Evolutionary conservation across 1,284 basidiomycete species (phyloP).

Genomic region (Rhodotorula sp.): DNA sequence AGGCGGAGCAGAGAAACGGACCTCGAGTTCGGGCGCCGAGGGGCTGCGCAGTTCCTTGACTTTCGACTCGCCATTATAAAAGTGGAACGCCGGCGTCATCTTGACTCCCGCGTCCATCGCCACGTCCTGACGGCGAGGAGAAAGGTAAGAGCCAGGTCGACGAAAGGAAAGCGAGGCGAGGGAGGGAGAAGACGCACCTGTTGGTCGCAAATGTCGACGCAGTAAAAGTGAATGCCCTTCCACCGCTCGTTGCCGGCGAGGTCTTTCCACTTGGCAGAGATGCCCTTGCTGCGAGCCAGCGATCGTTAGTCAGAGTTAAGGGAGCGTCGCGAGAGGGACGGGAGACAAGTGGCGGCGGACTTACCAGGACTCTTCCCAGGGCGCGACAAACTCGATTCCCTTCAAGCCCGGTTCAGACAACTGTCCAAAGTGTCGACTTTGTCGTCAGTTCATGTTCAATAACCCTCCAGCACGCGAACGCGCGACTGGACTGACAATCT

Average conservation of each 20-base stretch:
- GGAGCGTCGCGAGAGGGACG: no score
- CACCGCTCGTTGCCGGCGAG: constrained; percentile 15
- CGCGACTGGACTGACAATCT: constrained; percentile 8
- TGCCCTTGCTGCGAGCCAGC: constrained; percentile 27
- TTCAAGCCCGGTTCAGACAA: constrained; percentile 5
- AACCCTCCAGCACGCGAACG: no score
- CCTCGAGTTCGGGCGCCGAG: constrained; percentile 30
- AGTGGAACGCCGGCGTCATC: constrained; percentile 28
- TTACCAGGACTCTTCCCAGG: constrained; percentile 35
- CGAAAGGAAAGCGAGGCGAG: not conserved
- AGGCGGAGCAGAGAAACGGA: not conserved
- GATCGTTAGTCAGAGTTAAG: no score
- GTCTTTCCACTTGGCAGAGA: constrained; percentile 28
- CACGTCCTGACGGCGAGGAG: constrained; percentile 11
- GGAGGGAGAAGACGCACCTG: not conserved
- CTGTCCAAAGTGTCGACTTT: no score
- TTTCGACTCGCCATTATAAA: constrained; percentile 29
- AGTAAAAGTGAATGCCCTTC: constrained; percentile 21
- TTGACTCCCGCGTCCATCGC: constrained; percentile 31
- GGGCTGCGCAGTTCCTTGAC: constrained; percentile 26
- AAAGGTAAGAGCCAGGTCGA: no score
- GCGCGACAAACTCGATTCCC: constrained; percentile 27
- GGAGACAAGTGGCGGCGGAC: not conserved
- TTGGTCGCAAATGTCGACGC: constrained; percentile 9
- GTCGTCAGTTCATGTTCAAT: no score